Base-by-base conservation (phyloP, 208 protist genomes). In the Leishmania gerbilli region DNA sequence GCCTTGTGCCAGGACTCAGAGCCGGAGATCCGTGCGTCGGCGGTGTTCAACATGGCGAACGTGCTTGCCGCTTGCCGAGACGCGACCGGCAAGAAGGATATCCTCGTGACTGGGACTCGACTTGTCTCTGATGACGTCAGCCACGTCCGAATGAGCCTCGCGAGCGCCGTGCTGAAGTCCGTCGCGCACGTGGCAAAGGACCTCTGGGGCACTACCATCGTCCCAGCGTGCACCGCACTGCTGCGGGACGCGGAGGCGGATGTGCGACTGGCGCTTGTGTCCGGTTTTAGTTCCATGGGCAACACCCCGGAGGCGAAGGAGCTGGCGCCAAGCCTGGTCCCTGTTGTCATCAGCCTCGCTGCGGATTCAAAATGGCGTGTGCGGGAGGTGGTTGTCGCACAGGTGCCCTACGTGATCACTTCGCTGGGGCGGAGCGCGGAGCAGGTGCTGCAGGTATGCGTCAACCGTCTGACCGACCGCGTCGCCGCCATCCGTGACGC, bases 81-180 rank as follows among this genome's bases (percentile, higher is more conserved):
- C 65, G 86, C 88, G 2, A 78, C 83, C 3, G 83, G 83, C 21
- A 95, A 93, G 79, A 88, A 89, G 53, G 95, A 97, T 37, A 69
- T 96, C n/a, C 84, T 97, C 13, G 79, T 89, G 31, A 88, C 89
- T 34, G 95, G 93, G 49, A 96, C 92, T 49, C 85, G 90, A 3
- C 92, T 97, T 19, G 82, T 93, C 19, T 84, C 87, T 27, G 95
- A 97, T 53, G 90, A 93, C 34, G 93, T 82, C 60, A 86, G 81
- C 34, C 92, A 96, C 77, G 95, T 97, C 11, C 92, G 95, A 34
- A 94, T 95, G 90, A 94, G 93, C 82, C 82, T 97, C n/a, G 95
- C 93, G 64, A 95, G 91, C 77, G 86, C 93, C 51, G 84, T 97
- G 58, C 87, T 97, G 27, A 91, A 95, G 84, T 95, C 89, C 21